Base-by-base conservation (phyloP, 1,139 yeast species). In the Geotrichum histeridarum region DNA sequence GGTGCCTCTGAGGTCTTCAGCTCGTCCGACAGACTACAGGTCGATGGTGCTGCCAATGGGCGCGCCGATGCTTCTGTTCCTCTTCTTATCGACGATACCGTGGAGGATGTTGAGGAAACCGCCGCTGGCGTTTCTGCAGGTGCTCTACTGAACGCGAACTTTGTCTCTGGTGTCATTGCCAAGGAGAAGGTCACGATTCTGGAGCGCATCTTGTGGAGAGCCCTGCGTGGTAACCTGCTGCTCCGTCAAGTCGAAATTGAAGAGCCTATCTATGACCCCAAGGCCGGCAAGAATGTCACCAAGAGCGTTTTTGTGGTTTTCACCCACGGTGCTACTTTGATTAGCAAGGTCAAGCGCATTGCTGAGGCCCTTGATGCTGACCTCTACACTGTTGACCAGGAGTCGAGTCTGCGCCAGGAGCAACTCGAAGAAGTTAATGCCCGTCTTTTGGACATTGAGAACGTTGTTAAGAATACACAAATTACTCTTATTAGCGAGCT, bases 141-240 rank as follows among this genome's bases (percentile, higher is more conserved):
- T 14, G 55, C 57, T n/a, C 50, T 57, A 15, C 50, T 43, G 42
- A 73, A 75, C 59, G 75, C 77, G 31, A 80, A 77, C 58, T 89
- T 86, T 64, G 85, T 93, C 48, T 78, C 95, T 32, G 99, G 99
- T 63, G 90, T 89, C 7, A 85, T 93, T 53, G 81, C 83, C 57
- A 79, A 93, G 58, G 81, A 80, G 38, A 86, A 86, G 67, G 81
- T 86, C 48, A 77, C 77, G 39, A 76, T 85, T 5, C 74, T 93
- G 63, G 95, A 89, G 69, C 88, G 89, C 64, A 90, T 94, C 54
- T 75, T 91, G 60, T 93, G 98, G 98, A 81, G 99, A 71, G 83
- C 86, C 4, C 78, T 93, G 63, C 82, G 96, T 70, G 97, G 99
- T 67, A 91, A 91, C 70, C 76, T 91, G 64, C 85, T 79, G 66